Percentiles rank a stretch among this genome's conserved stretches.
These are phyloP conservation scores for Aspergillus heteromorphus DNA, from an alignment of 495 filamentous ascomycete genomes.

Conservation along the genomic window DNA sequence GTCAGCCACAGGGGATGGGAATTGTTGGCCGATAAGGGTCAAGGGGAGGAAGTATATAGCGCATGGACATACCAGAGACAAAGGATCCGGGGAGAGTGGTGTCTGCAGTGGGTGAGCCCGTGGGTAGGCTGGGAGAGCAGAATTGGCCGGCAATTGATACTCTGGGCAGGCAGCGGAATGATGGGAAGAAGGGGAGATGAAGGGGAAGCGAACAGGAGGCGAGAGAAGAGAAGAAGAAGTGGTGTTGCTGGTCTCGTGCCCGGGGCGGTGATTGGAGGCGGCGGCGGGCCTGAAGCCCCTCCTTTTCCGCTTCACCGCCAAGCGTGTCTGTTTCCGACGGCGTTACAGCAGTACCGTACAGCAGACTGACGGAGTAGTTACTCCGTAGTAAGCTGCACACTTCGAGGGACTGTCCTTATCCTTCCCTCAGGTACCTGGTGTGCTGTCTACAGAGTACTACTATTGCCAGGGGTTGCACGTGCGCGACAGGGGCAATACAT, in stretches of 20 bases:
- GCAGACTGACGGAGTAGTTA: too few species aligned
- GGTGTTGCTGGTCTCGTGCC: constrained; percentile 36
- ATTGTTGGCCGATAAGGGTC: neutral
- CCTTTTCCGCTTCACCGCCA: constrained; percentile 3
- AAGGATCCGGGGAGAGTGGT: too few species aligned
- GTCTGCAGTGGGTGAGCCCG: too few species aligned
- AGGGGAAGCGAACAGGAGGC: neutral
- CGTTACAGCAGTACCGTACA: too few species aligned
- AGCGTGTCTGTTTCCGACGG: too few species aligned
- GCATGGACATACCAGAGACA: neutral
- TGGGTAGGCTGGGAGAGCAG: constrained; percentile 3
- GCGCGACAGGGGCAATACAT: too few species aligned
- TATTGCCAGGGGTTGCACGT: too few species aligned
- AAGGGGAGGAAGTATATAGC: neutral
- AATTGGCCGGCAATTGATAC: constrained; percentile 19
- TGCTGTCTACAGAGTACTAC: too few species aligned
- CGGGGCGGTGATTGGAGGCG: constrained; percentile 29
- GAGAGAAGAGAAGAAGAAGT: constrained; percentile 3
- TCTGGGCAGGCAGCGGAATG: neutral
- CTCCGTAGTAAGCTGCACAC: too few species aligned
- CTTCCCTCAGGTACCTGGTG: too few species aligned
- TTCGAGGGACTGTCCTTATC: too few species aligned
- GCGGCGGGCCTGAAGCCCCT: constrained; percentile 7
- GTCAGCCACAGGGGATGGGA: neutral
- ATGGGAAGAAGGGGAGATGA: too few species aligned